Evolutionary conservation across 2,329 filamentous ascomycete genomes (phyloP).

Genomic region (Fusarium lateritium): DNA sequence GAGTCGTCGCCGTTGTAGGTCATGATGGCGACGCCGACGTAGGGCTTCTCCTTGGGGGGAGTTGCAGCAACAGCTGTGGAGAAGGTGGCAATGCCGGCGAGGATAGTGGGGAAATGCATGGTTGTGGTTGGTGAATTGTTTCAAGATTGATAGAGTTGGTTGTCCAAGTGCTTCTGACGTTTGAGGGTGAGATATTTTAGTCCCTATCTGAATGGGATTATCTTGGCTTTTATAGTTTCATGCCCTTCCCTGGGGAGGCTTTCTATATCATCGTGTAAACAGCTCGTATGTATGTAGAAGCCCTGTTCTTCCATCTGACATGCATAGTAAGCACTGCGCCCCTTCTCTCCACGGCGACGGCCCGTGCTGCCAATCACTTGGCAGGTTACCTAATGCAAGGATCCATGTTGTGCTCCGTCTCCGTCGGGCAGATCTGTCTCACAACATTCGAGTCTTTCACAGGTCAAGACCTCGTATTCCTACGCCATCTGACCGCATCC

Average conservation of each 20-base stretch:
- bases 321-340: neutral
- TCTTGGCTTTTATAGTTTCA: neutral
- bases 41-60: conserved; percentile 4
- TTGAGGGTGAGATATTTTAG: neutral
- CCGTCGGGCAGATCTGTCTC: neutral
- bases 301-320: neutral
- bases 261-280: neutral
- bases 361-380: neutral
- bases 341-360: neutral
- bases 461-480: neutral
- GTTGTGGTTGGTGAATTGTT: neutral
- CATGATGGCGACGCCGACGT: conserved; percentile 18
- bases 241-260: neutral
- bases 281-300: neutral
- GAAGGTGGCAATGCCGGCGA: conserved; percentile 7
- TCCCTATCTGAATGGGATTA: neutral
- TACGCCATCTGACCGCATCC: neutral
- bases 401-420: neutral
- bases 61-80: neutral
- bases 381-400: neutral
- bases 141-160: neutral
- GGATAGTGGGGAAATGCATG: conserved; percentile 21
- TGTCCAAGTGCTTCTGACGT: neutral
- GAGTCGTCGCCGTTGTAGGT: conserved; percentile 18
- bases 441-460: neutral